Conservation (phyloP, 2,329 filamentous ascomycete species). For the Echinosphaeria canescens region DNA sequence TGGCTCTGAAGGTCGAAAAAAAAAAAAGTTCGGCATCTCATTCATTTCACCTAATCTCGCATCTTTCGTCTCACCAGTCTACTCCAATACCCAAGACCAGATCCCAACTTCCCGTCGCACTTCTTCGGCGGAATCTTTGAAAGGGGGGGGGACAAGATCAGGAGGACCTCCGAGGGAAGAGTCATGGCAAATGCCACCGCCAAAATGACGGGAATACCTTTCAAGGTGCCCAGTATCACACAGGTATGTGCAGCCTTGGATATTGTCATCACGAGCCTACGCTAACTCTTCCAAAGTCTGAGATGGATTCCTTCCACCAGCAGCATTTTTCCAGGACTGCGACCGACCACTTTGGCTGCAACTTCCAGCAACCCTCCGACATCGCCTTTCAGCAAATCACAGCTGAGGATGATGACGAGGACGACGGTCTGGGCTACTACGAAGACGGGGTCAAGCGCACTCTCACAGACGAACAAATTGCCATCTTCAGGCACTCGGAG, state of each 20-base stretch:
- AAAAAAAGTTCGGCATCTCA: not conserved
- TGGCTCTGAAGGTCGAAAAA: too few relatives aligned
- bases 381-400: too few relatives aligned
- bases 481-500: conserved; percentile 79
- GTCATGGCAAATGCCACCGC: conserved; percentile 3
- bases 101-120: not conserved
- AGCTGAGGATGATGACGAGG: conserved; percentile 27
- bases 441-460: conserved; percentile 72
- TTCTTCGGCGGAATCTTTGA: not conserved
- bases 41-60: not conserved
- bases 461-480: conserved; percentile 76
- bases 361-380: too few relatives aligned
- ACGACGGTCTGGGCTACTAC: conserved; percentile 65
- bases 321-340: conserved; percentile 32
- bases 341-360: conserved; percentile 19
- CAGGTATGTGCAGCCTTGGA: conserved; percentile 10
- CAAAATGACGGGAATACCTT: conserved; percentile 6
- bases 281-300: conserved; percentile 21
- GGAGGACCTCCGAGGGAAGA: too few relatives aligned
- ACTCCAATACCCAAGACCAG: not conserved
- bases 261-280: conserved; percentile 1
- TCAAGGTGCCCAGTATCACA: conserved; percentile 14
- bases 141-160: too few relatives aligned
- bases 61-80: not conserved
- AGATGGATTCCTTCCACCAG: conserved; percentile 33